These are phyloP conservation scores for Talaromyces atroroseus DNA, from an alignment of 2,329 filamentous ascomycete species.

Conservation along the genomic window DNA sequence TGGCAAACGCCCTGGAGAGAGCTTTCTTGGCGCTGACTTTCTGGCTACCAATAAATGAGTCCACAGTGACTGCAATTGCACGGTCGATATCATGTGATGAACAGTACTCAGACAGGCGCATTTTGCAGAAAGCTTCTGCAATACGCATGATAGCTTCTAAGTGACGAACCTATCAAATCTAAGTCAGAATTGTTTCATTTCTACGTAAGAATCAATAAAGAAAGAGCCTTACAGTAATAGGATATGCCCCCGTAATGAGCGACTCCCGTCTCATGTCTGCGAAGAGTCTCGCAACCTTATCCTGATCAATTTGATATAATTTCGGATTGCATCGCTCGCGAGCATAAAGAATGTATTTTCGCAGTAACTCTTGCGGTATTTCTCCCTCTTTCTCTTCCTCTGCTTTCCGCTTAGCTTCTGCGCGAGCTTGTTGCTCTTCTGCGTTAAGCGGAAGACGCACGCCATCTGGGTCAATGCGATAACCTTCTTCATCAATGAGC, in stretches of 20 bases:
- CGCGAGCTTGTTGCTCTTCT: constrained; percentile 43
- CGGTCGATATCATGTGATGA: constrained; percentile 86
- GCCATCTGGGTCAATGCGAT: constrained; percentile 43
- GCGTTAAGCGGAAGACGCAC: constrained; percentile 25
- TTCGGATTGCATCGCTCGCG: constrained; percentile 85
- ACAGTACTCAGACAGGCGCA: constrained; percentile 97
- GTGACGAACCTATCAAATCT: constrained; percentile 69
- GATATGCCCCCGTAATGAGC: constrained; percentile 89
- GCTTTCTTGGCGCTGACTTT: constrained; percentile 98
- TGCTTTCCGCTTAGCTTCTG: constrained; percentile 36
- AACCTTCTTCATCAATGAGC: constrained; percentile 58
- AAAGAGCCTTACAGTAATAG: constrained; percentile 77
- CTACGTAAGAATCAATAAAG: neutral
- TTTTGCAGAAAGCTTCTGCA: constrained; percentile 89
- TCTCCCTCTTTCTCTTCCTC: constrained; percentile 58
- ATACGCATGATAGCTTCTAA: constrained; percentile 97
- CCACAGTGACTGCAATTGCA: constrained; percentile 92
- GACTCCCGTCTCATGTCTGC: constrained; percentile 94
- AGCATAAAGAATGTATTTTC: constrained; percentile 96
- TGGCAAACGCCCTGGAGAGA: constrained; percentile 86
- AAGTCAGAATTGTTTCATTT: constrained; percentile 12
- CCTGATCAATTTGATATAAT: constrained; percentile 94
- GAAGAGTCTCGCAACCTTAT: constrained; percentile 90
- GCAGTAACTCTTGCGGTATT: constrained; percentile 81
- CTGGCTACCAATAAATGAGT: constrained; percentile 92